A percentile compares a stretch with the other conserved stretches of the same genome.
These are phyloP conservation scores for Clavulina sp. DNA, from an alignment of 768 basidiomycete species.

Conservation along the genomic window DNA sequence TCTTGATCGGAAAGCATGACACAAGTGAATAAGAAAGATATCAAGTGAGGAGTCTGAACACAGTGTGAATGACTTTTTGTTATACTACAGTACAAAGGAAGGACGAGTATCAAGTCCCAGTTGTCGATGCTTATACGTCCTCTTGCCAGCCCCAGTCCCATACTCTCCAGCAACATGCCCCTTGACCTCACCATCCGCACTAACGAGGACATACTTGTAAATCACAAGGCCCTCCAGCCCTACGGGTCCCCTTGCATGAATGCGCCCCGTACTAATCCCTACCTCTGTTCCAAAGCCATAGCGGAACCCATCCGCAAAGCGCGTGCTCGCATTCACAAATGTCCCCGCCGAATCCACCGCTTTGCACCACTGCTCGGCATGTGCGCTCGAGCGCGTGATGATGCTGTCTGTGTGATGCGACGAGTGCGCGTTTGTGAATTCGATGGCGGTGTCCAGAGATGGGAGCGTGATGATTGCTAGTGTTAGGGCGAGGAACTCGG, in stretches of 20 bases:
- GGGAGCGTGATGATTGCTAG: slow-evolving; percentile 64
- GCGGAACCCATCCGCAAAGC: slow-evolving; percentile 91
- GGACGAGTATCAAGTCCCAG: slow-evolving; percentile 2
- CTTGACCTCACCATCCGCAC: slow-evolving; percentile 40
- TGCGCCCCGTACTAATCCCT: slow-evolving; percentile 90
- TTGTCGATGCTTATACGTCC: slow-evolving; percentile 45
- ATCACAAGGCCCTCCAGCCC: slow-evolving; percentile 85
- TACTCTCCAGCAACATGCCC: slow-evolving; percentile 86
- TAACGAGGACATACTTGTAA: slow-evolving; percentile 89
- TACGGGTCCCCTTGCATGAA: slow-evolving; percentile 92
- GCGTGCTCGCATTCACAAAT: slow-evolving; percentile 86
- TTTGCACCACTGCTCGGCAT: slow-evolving; percentile 58
- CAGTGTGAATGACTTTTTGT: too few relatives aligned
- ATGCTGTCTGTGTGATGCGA: slow-evolving; percentile 94
- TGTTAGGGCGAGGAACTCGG: slow-evolving; percentile 75
- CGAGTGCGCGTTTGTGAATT: slow-evolving; percentile 81
- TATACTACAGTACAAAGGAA: too few relatives aligned
- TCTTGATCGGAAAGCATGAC: too few relatives aligned
- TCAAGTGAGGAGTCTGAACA: too few relatives aligned
- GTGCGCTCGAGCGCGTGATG: slow-evolving; percentile 57
- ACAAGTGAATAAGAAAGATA: too few relatives aligned
- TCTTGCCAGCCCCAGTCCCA: slow-evolving; percentile 50
- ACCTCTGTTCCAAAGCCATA: slow-evolving; percentile 98
- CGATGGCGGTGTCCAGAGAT: slow-evolving; percentile 55
- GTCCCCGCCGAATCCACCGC: slow-evolving; percentile 87